Percentiles rank a stretch among this genome's conserved stretches.
These are phyloP conservation scores for Dioscorea dumetorum DNA, from an alignment of 106 monocot species.

Conservation along the genomic window DNA sequence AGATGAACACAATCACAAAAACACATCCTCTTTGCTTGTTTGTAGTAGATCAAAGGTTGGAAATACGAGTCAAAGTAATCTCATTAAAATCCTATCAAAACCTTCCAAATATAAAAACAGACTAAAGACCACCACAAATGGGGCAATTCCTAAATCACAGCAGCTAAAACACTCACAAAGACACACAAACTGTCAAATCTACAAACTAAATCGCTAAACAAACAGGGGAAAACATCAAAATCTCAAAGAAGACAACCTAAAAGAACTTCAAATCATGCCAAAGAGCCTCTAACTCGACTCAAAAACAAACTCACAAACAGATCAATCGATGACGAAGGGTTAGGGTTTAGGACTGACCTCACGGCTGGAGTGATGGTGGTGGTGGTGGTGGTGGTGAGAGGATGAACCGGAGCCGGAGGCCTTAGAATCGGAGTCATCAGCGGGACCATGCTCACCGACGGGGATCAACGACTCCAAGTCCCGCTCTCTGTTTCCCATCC, in stretches of 20 bases:
- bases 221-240: not conserved
- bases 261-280: not conserved
- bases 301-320: too few relatives aligned
- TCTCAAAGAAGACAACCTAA: not conserved
- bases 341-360: constrained; percentile 22
- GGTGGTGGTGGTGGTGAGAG: constrained; percentile 13
- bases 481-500: constrained; percentile 20
- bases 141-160: not conserved
- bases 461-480: constrained; percentile 63
- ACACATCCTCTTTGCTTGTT: not conserved
- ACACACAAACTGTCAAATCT: not conserved
- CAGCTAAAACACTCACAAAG: not conserved
- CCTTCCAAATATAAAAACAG: too few relatives aligned
- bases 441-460: constrained; percentile 13
- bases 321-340: not conserved
- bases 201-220: not conserved
- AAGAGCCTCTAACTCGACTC: too few relatives aligned
- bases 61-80: not conserved
- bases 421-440: constrained; percentile 24
- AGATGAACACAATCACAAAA: too few relatives aligned
- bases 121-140: not conserved
- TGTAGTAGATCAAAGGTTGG: not conserved
- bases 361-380: constrained; percentile 23
- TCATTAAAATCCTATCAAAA: not conserved
- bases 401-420: constrained; percentile 25